These are phyloP conservation scores for Bretziella fagacearum DNA, from an alignment of 2,329 filamentous ascomycete species.

Conservation along the genomic window DNA sequence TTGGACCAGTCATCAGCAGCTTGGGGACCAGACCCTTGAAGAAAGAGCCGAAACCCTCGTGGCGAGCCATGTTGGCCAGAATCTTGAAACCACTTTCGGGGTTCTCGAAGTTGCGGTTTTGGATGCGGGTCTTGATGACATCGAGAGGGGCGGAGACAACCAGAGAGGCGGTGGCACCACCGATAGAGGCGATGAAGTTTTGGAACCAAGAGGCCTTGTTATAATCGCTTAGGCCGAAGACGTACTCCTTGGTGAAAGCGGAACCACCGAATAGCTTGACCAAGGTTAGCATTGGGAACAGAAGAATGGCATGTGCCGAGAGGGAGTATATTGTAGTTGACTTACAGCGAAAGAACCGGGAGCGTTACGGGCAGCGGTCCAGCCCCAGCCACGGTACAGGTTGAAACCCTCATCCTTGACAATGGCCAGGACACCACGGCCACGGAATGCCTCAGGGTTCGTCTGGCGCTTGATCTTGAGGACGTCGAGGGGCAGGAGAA, in stretches of 20 bases:
- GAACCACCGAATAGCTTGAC: constrained; percentile 83
- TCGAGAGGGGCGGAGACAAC: constrained; percentile 91
- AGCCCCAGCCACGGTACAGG: constrained; percentile 88
- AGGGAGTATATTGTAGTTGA: no score
- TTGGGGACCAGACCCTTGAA: constrained; percentile 97
- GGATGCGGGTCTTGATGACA: constrained; percentile 95
- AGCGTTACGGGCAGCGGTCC: constrained; percentile 93
- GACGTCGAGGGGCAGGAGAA: constrained; percentile 86
- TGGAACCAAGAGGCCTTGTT: constrained; percentile 88
- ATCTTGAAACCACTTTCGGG: constrained; percentile 89
- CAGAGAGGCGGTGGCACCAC: constrained; percentile 85
- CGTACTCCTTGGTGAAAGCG: constrained; percentile 91
- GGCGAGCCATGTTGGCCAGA: constrained; percentile 76
- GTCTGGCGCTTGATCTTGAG: constrained; percentile 99
- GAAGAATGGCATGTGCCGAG: not conserved
- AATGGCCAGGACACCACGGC: constrained; percentile 78
- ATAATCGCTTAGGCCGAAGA: constrained; percentile 82
- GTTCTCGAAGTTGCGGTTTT: constrained; percentile 98
- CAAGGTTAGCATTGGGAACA: constrained; percentile 1
- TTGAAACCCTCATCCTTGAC: constrained; percentile 88
- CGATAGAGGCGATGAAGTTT: constrained; percentile 94
- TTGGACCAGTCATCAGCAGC: constrained; percentile 96
- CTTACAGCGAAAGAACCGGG: constrained; percentile 89
- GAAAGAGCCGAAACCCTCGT: constrained; percentile 74
- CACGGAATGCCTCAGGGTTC: constrained; percentile 94